Percentiles rank a stretch among this genome's conserved stretches.
Conservation (phyloP, 352 stramenopile genomes). For the Phytopythium chamaehyphon region DNA sequence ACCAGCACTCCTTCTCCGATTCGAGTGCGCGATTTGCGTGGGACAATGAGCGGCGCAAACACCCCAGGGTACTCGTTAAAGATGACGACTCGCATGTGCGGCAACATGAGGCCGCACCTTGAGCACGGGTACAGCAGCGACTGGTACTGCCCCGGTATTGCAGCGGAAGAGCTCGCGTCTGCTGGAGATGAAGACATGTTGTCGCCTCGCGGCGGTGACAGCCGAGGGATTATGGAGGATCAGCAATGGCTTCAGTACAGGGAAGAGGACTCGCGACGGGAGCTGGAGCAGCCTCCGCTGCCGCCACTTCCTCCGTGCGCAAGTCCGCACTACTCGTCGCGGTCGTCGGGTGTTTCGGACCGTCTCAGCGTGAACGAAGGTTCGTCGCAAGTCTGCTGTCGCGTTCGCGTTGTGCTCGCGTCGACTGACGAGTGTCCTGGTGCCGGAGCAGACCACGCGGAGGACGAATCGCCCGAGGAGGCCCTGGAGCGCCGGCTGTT, state of each 20-base stretch:
- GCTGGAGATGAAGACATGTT: background rate
- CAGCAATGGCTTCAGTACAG: constrained; percentile 5
- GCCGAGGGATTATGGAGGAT: constrained; percentile 1
- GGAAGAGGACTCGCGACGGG: constrained; percentile 11
- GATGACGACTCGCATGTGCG: constrained; percentile 24
- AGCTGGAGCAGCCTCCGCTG: constrained; percentile 18
- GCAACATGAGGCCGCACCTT: constrained; percentile 19
- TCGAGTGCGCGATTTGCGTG: background rate
- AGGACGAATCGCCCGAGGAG: constrained; percentile 20
- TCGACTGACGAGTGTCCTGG: constrained; percentile 19
- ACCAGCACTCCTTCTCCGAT: constrained; percentile 6
- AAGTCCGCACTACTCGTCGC: constrained; percentile 64
- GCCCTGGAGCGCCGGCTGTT: constrained; percentile 44
- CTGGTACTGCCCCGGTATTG: constrained; percentile 26
- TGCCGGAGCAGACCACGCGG: constrained; percentile 21
- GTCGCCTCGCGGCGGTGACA: background rate
- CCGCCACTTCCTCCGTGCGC: constrained; percentile 26
- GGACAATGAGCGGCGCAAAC: constrained; percentile 2
- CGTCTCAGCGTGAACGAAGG: constrained; percentile 48
- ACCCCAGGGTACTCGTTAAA: constrained; percentile 23
- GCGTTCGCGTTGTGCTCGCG: constrained; percentile 7
- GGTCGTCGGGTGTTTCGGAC: constrained; percentile 53
- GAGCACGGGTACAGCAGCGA: constrained; percentile 30
- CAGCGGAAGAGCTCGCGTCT: constrained; percentile 1
- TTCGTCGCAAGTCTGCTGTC: constrained; percentile 13